Percentiles rank a stretch among this genome's conserved stretches.
phyloP scores from a whole-genome alignment of 257 asterid species.

The Gentiana straminea region DNA sequence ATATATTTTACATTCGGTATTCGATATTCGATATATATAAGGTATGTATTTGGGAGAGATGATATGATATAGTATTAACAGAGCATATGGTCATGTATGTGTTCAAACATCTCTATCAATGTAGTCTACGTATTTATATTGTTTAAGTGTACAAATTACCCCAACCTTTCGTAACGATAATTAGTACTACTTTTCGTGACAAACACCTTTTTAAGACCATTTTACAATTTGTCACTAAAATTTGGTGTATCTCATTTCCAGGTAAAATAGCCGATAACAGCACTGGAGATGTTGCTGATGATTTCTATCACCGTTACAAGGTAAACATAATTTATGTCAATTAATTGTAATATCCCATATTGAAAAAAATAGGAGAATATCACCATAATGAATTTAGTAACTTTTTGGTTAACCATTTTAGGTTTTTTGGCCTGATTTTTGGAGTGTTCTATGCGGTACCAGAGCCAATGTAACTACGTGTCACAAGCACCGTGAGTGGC shows the following conservation, averaged over 20 bases:
- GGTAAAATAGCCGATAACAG: conserved; percentile 35
- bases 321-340: conserved; percentile 11
- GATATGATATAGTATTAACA: too few relatives aligned
- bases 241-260: conserved; percentile 3
- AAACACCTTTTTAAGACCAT: background rate
- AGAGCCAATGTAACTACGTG: too few relatives aligned
- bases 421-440: background rate
- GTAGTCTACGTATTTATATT: too few relatives aligned
- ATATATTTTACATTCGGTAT: too few relatives aligned
- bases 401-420: conserved; percentile 34
- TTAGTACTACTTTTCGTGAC: background rate
- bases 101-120: too few relatives aligned
- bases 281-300: conserved; percentile 40
- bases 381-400: conserved; percentile 32
- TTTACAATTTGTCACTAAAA: too few relatives aligned
- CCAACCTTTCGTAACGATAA: too few relatives aligned
- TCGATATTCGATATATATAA: background rate
- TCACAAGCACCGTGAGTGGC: too few relatives aligned
- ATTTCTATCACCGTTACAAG: conserved; percentile 48
- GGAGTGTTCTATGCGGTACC: too few relatives aligned
- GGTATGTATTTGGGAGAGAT: too few relatives aligned
- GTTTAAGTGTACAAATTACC: too few relatives aligned
- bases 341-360: conserved; percentile 11
- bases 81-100: too few relatives aligned
- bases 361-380: conserved; percentile 25